phyloP scores from a whole-genome alignment of 148 eudicot species.

The Mesembryanthemum crystallinum region DNA sequence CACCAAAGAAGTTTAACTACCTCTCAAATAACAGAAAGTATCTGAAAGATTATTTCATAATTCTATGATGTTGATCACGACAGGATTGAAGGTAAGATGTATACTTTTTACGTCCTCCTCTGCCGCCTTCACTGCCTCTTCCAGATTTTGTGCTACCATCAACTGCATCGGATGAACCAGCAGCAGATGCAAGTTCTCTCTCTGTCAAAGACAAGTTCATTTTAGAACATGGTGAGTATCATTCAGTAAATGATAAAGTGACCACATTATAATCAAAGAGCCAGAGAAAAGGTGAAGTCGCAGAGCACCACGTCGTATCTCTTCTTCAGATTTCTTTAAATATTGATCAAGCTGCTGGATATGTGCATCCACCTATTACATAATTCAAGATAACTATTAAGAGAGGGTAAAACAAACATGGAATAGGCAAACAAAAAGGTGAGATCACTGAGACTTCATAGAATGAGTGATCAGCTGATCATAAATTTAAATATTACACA shows the following conservation, averaged over 20 bases:
- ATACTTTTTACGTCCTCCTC: constrained; percentile 96
- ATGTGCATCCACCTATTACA: constrained; percentile 79
- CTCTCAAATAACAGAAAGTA: not conserved
- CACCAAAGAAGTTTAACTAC: not conserved
- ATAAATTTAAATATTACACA: not conserved
- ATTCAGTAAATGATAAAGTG: not conserved
- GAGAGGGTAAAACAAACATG: not conserved
- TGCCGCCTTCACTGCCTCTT: constrained; percentile 58
- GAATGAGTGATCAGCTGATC: not conserved
- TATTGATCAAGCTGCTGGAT: constrained; percentile 96
- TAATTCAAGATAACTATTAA: constrained; percentile 12
- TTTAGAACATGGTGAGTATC: not conserved
- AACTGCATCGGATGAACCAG: constrained; percentile 49
- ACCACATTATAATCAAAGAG: not conserved
- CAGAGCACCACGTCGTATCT: constrained; percentile 64
- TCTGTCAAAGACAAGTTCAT: constrained; percentile 40
- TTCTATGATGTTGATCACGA: not conserved
- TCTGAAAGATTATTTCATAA: not conserved
- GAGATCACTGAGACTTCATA: not conserved
- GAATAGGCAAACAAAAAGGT: not conserved
- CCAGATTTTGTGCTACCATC: constrained; percentile 59
- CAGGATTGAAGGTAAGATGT: constrained; percentile 7
- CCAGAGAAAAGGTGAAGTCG: constrained; percentile 6
- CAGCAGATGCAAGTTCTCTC: constrained; percentile 52
- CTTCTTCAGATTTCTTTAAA: constrained; percentile 75